Evolutionary conservation across 306 rosid species (phyloP).

Genomic region (Myrica gale): DNA sequence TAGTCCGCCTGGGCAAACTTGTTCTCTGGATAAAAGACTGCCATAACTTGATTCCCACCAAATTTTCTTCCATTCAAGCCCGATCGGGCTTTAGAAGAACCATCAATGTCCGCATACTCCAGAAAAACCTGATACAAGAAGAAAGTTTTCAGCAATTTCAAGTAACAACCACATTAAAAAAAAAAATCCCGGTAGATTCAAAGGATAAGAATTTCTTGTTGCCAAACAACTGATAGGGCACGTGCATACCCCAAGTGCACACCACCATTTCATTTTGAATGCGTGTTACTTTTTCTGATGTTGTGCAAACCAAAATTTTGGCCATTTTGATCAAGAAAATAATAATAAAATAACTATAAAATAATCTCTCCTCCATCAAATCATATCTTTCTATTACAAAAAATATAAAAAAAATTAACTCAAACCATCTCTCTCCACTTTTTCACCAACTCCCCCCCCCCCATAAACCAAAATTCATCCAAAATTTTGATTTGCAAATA

Average conservation of each 20-base stretch:
- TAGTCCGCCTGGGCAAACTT: slow-evolving; percentile 84
- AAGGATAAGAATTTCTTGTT: not conserved
- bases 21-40: slow-evolving; percentile 75
- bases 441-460: too few relatives aligned
- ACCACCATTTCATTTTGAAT: not conserved
- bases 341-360: too few relatives aligned
- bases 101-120: slow-evolving; percentile 82
- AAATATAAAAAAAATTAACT: too few relatives aligned
- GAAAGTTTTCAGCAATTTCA: not conserved
- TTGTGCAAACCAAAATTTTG: too few relatives aligned
- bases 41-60: slow-evolving; percentile 81
- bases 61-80: slow-evolving; percentile 88
- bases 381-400: too few relatives aligned
- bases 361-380: too few relatives aligned
- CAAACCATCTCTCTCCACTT: too few relatives aligned
- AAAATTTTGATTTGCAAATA: too few relatives aligned
- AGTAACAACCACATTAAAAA: not conserved
- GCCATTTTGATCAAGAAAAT: too few relatives aligned
- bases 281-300: not conserved
- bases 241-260: not conserved
- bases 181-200: not conserved
- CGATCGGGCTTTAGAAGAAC: slow-evolving; percentile 77
- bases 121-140: slow-evolving; percentile 62
- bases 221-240: not conserved
- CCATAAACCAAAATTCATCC: too few relatives aligned